Conservation (phyloP, 2,329 filamentous ascomycete species). For the Pseudopithomyces chartarum region DNA sequence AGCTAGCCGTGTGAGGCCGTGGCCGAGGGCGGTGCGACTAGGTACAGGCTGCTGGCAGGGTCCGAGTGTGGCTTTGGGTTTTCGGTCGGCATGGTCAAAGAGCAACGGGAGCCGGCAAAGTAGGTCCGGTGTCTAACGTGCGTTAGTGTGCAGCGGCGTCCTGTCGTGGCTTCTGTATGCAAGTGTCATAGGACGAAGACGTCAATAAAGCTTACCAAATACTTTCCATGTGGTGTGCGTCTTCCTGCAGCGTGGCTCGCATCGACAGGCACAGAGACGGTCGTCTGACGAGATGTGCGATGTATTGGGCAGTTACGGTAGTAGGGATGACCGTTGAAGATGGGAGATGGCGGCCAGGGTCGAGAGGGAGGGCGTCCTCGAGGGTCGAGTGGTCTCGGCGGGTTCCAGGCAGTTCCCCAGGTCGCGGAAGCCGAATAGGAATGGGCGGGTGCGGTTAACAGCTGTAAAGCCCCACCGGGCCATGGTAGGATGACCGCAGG, state of each 20-base stretch:
- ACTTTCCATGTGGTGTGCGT: background rate
- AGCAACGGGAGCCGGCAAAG: conserved; percentile 14
- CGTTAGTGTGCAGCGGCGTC: conserved; percentile 12
- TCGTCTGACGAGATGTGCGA: conserved; percentile 15
- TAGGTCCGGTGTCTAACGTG: conserved; percentile 17
- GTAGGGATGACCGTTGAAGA: conserved; percentile 11
- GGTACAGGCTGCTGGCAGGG: background rate
- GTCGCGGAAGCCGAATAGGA: conserved; percentile 26
- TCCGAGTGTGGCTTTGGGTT: conserved; percentile 14
- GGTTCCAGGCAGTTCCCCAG: conserved; percentile 20
- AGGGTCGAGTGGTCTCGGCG: conserved; percentile 11
- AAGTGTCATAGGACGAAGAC: conserved; percentile 9
- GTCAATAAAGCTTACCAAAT: conserved; percentile 15
- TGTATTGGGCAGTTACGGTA: conserved; percentile 11
- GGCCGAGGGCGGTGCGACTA: background rate
- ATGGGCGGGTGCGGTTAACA: conserved; percentile 18
- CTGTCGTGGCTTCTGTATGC: conserved; percentile 5
- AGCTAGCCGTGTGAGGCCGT: background rate
- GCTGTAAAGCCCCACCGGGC: conserved; percentile 12
- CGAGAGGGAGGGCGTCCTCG: conserved; percentile 14
- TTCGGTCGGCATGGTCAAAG: conserved; percentile 7
- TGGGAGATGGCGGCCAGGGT: background rate
- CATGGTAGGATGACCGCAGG: conserved; percentile 17
- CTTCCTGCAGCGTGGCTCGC: conserved; percentile 21
- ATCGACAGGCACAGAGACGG: conserved; percentile 12